These are phyloP conservation scores for Lentinula guzmanii DNA, from an alignment of 768 basidiomycete genomes.

Conservation along the genomic window DNA sequence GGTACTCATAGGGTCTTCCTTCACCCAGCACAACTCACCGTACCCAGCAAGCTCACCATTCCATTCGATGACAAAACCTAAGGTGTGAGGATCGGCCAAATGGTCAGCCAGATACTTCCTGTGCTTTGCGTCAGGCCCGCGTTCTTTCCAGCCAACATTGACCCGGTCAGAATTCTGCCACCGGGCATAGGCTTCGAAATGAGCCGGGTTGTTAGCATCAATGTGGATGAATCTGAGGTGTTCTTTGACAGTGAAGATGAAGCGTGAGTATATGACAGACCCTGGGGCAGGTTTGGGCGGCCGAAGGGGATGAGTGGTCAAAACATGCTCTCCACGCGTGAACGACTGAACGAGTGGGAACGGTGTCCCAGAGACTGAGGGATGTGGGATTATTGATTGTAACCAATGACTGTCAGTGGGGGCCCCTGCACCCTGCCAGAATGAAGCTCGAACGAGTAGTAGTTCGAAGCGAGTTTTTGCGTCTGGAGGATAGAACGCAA, in stretches of 20 bases:
- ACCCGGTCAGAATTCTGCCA: slow-evolving; percentile 49
- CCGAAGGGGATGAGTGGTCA: slow-evolving; percentile 45
- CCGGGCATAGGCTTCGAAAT: slow-evolving; percentile 37
- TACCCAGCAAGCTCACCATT: slow-evolving; percentile 40
- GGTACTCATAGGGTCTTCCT: slow-evolving; percentile 31
- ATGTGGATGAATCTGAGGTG: slow-evolving; percentile 26
- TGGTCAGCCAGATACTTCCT: slow-evolving; percentile 29
- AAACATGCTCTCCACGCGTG: slow-evolving; percentile 40
- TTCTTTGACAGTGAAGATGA: slow-evolving; percentile 24
- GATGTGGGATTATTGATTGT: slow-evolving; percentile 20
- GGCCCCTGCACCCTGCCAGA: slow-evolving; percentile 48
- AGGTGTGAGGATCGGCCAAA: slow-evolving; percentile 29
- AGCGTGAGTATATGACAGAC: slow-evolving; percentile 35
- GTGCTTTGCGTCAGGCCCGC: slow-evolving; percentile 37
- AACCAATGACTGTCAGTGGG: slow-evolving; percentile 26
- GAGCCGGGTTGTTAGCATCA: slow-evolving; percentile 24
- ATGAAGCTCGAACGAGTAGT: slow-evolving; percentile 35
- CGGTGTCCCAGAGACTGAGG: slow-evolving; percentile 15
- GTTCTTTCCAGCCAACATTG: slow-evolving; percentile 38
- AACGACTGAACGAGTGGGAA: slow-evolving; percentile 34
- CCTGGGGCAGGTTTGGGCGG: slow-evolving; percentile 38
- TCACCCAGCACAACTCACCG: slow-evolving; percentile 37
- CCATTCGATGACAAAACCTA: slow-evolving; percentile 42
- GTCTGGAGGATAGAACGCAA: slow-evolving; percentile 17
- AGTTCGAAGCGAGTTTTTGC: slow-evolving; percentile 16